Base-by-base conservation (phyloP, 169 alveolate genomes). In the Plasmodium malariae region DNA sequence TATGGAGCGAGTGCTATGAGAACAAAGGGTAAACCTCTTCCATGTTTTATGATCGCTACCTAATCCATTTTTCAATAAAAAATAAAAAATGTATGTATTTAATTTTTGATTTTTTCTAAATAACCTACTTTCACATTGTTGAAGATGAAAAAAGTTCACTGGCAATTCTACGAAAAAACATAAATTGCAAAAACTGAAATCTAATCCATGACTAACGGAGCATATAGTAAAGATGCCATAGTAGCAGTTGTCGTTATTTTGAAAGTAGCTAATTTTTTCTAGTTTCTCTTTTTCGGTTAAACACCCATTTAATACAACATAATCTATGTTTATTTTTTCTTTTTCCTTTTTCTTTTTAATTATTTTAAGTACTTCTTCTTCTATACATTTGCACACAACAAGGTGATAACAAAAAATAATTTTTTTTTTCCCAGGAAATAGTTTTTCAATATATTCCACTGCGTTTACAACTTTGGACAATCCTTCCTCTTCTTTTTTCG, bases 1-100 rank as follows among this genome's bases (percentile, higher is more conserved):
- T 0, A 60, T 74, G 2, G 88, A 74, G 26, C 88, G 21, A n/a
- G 88, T 74, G 11, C 88, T 74, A 59, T 74, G 72, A 19, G 88
- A 40, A 74, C 88, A 74, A 3, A 17, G 36, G 0, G 30, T 36
- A 67, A 74, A 74, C 34, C 88, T 74, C 26, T 43, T 74, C 88
- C 88, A 74, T 32, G 88, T 74, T 60, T 74, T 74, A 34, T 24
- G 40, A 32, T 74, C 88, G n/a, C 88, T 74, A 17, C 88, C 88
- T 26, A 74, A 43, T 17, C 88, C 88, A 59, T 74, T 59, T 74
- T 74, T 32, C 36, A 74, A 74, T 48, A 74, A 51, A 34, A 74
- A 74, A 65, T 74, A 74, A 74, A 74, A 74, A 43, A 74, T 74
- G 34, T 36, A 74, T 0, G 88, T 74, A 51, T 74, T 14, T 30